Evolutionary conservation across 1,284 basidiomycete species (phyloP).

Genomic region (Thecaphora frezii): DNA sequence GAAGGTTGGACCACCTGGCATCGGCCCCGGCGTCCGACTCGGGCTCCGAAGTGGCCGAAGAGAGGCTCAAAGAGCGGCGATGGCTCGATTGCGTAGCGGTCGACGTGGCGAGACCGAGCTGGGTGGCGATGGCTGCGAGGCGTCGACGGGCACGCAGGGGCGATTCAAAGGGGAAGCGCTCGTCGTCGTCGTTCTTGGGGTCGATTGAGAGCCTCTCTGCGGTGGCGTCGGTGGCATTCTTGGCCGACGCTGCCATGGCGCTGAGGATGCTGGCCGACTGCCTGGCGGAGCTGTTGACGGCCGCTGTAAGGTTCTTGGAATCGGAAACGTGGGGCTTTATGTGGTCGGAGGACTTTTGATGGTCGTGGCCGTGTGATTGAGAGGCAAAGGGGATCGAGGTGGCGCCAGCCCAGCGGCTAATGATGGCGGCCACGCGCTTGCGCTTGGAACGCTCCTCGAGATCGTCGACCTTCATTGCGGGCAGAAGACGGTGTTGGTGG

Average conservation of each 20-base stretch:
- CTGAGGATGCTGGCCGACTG: neutral
- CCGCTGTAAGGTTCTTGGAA: constrained; percentile 10
- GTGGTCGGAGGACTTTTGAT: constrained; percentile 16
- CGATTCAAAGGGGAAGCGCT: constrained; percentile 12
- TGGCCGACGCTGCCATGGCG: neutral
- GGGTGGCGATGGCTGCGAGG: constrained; percentile 36
- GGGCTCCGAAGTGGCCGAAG: constrained; percentile 7
- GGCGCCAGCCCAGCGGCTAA: too few species aligned
- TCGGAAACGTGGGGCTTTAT: neutral
- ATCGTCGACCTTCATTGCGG: constrained; percentile 2
- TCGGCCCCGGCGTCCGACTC: neutral
- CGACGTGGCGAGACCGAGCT: constrained; percentile 34
- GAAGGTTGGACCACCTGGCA: constrained; percentile 37
- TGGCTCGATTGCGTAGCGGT: constrained; percentile 17
- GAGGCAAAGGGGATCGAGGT: neutral
- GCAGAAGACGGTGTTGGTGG: neutral
- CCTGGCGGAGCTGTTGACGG: neutral
- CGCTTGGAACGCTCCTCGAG: constrained; percentile 15
- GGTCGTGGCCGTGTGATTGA: constrained; percentile 13
- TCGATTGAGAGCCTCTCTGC: neutral
- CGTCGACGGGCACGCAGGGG: constrained; percentile 30
- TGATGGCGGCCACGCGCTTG: constrained; percentile 25
- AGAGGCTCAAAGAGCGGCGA: constrained; percentile 7
- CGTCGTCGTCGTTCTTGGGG: neutral
- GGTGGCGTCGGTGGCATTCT: neutral